Conservation (phyloP, 139 green algal genomes). For the Eudorina sp. region DNA sequence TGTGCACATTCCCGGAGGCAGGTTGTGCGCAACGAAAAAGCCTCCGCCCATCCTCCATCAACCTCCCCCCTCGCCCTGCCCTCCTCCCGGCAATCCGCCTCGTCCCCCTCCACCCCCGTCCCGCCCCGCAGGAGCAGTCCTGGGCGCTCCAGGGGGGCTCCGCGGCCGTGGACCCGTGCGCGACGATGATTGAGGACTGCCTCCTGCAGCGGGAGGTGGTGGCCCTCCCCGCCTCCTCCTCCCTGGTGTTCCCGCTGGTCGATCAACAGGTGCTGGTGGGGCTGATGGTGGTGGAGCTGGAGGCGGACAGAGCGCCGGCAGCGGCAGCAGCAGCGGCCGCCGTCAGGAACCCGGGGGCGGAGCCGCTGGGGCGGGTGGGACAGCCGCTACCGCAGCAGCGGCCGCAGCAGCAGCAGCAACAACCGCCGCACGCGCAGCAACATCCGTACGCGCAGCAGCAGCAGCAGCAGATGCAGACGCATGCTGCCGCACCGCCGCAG, state of each 20-base stretch:
- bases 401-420: too few relatives aligned
- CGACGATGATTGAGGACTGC: slow-evolving; percentile 65
- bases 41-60: too few relatives aligned
- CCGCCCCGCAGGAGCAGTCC: slow-evolving; percentile 31
- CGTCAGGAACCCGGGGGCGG: too few relatives aligned
- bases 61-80: not conserved
- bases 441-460: too few relatives aligned
- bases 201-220: slow-evolving; percentile 70
- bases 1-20: too few relatives aligned
- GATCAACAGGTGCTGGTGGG: slow-evolving; percentile 71
- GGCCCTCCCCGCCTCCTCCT: slow-evolving; percentile 67
- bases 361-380: not conserved
- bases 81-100: not conserved
- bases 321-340: slow-evolving; percentile 19
- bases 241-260: slow-evolving; percentile 75
- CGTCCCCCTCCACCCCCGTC: too few relatives aligned
- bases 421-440: too few relatives aligned
- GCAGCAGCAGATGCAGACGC: too few relatives aligned
- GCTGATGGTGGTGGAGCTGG: slow-evolving; percentile 69
- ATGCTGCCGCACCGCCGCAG: too few relatives aligned
- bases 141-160: slow-evolving; percentile 48
- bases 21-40: too few relatives aligned
- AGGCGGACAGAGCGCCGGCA: slow-evolving; percentile 23
- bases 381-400: too few relatives aligned
- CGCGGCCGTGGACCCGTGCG: slow-evolving; percentile 11